These are phyloP conservation scores for Phyllosticta paracitricarpa DNA, from an alignment of 2,329 filamentous ascomycete species.

Conservation along the genomic window DNA sequence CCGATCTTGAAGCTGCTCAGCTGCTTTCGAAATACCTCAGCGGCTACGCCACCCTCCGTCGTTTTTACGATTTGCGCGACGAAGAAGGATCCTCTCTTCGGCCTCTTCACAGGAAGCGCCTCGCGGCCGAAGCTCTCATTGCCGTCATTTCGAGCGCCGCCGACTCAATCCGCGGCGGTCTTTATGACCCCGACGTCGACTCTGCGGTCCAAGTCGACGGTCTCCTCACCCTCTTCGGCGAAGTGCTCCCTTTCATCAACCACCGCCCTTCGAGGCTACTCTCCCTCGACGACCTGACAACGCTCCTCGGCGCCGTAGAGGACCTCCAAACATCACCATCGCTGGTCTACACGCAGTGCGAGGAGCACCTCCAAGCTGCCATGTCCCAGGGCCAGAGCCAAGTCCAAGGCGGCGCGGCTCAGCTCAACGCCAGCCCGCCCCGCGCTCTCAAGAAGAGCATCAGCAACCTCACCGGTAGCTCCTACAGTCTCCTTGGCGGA, in stretches of 20 bases:
- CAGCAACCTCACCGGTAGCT: constrained; percentile 40
- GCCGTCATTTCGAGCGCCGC: constrained; percentile 80
- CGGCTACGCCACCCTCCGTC: constrained; percentile 83
- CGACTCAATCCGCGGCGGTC: constrained; percentile 81
- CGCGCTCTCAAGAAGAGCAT: constrained; percentile 48
- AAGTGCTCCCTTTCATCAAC: constrained; percentile 65
- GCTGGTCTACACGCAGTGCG: constrained; percentile 62
- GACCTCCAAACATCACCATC: constrained; percentile 67
- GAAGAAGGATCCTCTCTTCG: constrained; percentile 41
- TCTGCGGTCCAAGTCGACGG: constrained; percentile 85
- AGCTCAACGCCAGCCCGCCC: constrained; percentile 16
- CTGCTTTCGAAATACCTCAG: constrained; percentile 78
- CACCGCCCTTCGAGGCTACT: constrained; percentile 47
- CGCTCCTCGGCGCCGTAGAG: constrained; percentile 66
- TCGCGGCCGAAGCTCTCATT: constrained; percentile 63
- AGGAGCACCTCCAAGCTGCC: constrained; percentile 69
- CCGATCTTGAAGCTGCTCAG: constrained; percentile 72
- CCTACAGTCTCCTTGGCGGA: constrained; percentile 59
- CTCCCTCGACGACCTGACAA: constrained; percentile 61
- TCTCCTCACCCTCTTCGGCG: constrained; percentile 70
- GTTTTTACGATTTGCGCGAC: constrained; percentile 85
- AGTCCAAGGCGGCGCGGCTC: constrained; percentile 19
- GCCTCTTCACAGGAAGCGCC: constrained; percentile 53
- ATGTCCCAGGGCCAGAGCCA: constrained; percentile 52
- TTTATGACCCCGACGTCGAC: constrained; percentile 72